phyloP scores from a whole-genome alignment of 352 stramenopile species.

The Globisporangium polare region DNA sequence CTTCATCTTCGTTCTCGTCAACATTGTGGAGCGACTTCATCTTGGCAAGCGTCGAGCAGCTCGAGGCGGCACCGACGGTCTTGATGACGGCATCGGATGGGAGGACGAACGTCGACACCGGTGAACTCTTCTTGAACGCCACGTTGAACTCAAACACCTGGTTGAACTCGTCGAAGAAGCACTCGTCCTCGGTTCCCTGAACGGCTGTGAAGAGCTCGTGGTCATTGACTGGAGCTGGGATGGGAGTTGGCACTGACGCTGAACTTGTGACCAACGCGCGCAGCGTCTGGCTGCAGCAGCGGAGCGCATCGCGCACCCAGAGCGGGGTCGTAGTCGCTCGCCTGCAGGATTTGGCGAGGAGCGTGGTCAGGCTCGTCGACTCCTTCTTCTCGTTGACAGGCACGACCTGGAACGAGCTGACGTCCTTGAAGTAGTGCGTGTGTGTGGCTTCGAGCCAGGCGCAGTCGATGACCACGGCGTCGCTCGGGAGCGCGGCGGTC shows the following conservation, averaged over 20 bases:
- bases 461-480: slow-evolving; percentile 15
- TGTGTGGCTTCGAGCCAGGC: slow-evolving; percentile 19
- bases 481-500: slow-evolving; percentile 11
- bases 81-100: slow-evolving; percentile 3
- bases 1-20: slow-evolving; percentile 10
- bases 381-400: slow-evolving; percentile 6
- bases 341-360: slow-evolving; percentile 4
- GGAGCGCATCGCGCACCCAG: slow-evolving; percentile 5
- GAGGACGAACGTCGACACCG: neutral
- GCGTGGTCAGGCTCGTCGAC: slow-evolving; percentile 2
- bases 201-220: neutral
- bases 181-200: neutral
- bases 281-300: slow-evolving; percentile 13
- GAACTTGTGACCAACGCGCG: slow-evolving; percentile 11
- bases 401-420: neutral
- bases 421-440: slow-evolving; percentile 11
- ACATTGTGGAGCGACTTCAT: slow-evolving; percentile 8
- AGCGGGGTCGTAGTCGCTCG: neutral
- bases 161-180: slow-evolving; percentile 17
- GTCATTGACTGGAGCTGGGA: neutral
- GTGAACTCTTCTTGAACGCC: neutral
- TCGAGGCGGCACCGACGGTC: neutral
- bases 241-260: neutral
- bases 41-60: slow-evolving; percentile 3
- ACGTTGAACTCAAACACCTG: slow-evolving; percentile 11